These are phyloP conservation scores for Dactylellina parvicollis DNA, from an alignment of 2,329 filamentous ascomycete species.

Conservation along the genomic window DNA sequence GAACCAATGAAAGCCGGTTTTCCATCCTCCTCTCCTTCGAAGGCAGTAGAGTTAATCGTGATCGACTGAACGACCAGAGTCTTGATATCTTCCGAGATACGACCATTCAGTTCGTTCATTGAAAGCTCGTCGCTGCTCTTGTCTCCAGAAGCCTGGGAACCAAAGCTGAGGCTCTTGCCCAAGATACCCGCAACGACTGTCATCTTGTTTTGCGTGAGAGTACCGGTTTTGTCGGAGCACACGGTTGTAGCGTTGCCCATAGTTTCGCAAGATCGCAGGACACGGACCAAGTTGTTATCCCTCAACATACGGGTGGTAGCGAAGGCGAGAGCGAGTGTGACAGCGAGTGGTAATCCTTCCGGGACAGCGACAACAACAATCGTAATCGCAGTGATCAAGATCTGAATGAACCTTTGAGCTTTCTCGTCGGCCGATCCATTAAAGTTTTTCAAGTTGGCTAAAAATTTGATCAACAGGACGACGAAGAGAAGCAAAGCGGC, in stretches of 20 bases:
- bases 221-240: constrained; percentile 82
- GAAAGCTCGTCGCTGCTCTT: constrained; percentile 64
- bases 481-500: constrained; percentile 61
- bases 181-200: constrained; percentile 62
- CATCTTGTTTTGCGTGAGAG: constrained; percentile 71
- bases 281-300: constrained; percentile 76
- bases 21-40: constrained; percentile 72
- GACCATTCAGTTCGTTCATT: constrained; percentile 67
- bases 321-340: constrained; percentile 74
- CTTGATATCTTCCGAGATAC: constrained; percentile 67
- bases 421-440: constrained; percentile 57
- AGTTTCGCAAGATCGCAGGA: constrained; percentile 74
- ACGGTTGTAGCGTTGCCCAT: constrained; percentile 79
- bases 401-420: constrained; percentile 61
- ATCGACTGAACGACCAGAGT: constrained; percentile 72
- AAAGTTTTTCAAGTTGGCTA: constrained; percentile 59
- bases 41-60: constrained; percentile 75
- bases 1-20: constrained; percentile 74
- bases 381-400: constrained; percentile 63
- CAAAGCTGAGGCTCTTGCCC: constrained; percentile 58
- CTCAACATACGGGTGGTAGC: constrained; percentile 75
- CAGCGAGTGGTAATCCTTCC: constrained; percentile 67
- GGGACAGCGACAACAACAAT: constrained; percentile 63
- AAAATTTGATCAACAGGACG: constrained; percentile 61
- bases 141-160: constrained; percentile 58